These are phyloP conservation scores for Sporothrix sp. DNA, from an alignment of 2,329 filamentous ascomycete species.

Conservation along the genomic window DNA sequence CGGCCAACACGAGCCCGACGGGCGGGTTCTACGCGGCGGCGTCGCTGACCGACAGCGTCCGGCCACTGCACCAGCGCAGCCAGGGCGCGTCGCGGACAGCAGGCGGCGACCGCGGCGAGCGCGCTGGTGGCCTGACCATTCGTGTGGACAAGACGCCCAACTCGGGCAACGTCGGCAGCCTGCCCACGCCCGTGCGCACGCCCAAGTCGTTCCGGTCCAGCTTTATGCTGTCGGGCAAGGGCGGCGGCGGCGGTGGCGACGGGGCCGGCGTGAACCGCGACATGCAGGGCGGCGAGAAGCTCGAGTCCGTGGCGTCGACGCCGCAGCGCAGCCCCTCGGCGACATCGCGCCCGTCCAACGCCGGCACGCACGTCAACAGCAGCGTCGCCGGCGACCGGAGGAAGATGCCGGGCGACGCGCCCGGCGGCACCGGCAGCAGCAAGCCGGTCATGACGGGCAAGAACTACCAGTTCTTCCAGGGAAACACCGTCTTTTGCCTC, in stretches of 20 bases:
- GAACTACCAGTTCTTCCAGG: constrained; percentile 88
- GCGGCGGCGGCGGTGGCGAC: constrained; percentile 38
- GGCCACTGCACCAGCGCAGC: constrained; percentile 54
- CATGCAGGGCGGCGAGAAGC: constrained; percentile 63
- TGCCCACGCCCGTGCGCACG: constrained; percentile 56
- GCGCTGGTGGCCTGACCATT: constrained; percentile 35
- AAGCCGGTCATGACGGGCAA: constrained; percentile 35
- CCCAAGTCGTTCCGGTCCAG: constrained; percentile 67
- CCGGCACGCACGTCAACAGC: constrained; percentile 27
- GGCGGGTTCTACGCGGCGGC: constrained; percentile 44
- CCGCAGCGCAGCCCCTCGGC: constrained; percentile 43
- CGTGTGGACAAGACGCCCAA: constrained; percentile 53
- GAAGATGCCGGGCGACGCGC: neutral
- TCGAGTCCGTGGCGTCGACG: constrained; percentile 72
- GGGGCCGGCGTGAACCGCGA: constrained; percentile 43
- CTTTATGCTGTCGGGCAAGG: constrained; percentile 55
- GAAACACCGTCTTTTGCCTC: constrained; percentile 84
- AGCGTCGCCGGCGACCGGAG: neutral
- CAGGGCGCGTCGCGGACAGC: neutral
- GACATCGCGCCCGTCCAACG: constrained; percentile 21
- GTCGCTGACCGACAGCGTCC: constrained; percentile 67
- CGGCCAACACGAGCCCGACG: constrained; percentile 65
- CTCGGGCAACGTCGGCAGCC: constrained; percentile 29
- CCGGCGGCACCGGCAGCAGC: neutral
- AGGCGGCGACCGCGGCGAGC: neutral